Conservation (phyloP, 768 basidiomycete genomes). For the Mycena floridula region DNA sequence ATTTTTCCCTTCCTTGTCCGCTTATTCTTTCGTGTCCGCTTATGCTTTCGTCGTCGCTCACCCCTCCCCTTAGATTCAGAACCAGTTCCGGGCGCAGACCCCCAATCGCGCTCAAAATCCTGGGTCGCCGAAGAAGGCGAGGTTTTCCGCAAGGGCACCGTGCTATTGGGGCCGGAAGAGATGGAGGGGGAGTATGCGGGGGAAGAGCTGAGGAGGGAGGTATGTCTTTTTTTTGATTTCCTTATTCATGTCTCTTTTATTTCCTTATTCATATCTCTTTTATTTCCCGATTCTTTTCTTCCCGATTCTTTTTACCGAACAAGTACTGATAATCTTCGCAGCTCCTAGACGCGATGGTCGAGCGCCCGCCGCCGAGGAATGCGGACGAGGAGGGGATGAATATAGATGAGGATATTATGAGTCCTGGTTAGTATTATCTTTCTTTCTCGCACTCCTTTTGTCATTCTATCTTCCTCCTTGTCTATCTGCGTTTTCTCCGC, state of each 20-base stretch:
- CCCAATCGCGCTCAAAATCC: constrained; percentile 64
- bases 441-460: too few relatives aligned
- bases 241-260: constrained; percentile 1
- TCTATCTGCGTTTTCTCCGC: too few relatives aligned
- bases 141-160: constrained; percentile 87
- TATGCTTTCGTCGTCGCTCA: neutral
- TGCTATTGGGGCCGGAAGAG: constrained; percentile 74
- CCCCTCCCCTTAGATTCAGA: neutral
- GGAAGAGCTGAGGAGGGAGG: constrained; percentile 82
- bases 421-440: too few relatives aligned
- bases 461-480: too few relatives aligned
- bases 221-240: constrained; percentile 26
- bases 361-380: constrained; percentile 50
- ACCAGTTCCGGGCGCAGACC: neutral
- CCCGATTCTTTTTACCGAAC: neutral
- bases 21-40: constrained; percentile 1
- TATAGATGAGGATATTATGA: too few relatives aligned
- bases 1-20: too few relatives aligned
- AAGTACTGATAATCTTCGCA: constrained; percentile 20
- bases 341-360: constrained; percentile 83
- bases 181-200: constrained; percentile 88
- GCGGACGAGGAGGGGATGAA: too few relatives aligned
- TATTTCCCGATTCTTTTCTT: neutral
- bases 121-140: constrained; percentile 96
- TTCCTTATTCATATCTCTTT: too few relatives aligned